phyloP scores from a whole-genome alignment of 768 basidiomycete genomes.

The Daedaleopsis sinensis region DNA sequence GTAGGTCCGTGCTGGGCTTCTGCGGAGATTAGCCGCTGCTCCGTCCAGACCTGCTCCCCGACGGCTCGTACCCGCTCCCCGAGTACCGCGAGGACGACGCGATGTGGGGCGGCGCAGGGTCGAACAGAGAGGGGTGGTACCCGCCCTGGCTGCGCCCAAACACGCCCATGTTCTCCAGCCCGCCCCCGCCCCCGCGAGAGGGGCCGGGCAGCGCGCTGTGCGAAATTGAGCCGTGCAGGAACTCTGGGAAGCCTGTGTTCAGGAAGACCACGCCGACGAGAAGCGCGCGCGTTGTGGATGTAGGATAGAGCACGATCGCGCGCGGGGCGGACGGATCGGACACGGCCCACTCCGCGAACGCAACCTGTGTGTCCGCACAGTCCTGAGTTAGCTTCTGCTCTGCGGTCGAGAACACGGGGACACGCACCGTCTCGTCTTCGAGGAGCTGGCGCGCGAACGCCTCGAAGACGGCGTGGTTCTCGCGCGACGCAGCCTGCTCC shows the following conservation, averaged over 20 bases:
- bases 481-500: constrained; percentile 48
- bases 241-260: constrained; percentile 28
- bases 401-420: no score
- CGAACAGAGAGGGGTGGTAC: constrained; percentile 20
- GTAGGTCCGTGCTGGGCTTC: constrained; percentile 1
- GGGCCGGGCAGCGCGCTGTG: constrained; percentile 2
- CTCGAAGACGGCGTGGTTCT: constrained; percentile 58
- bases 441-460: constrained; percentile 54
- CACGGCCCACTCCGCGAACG: constrained; percentile 53
- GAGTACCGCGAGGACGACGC: constrained; percentile 26
- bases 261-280: constrained; percentile 32
- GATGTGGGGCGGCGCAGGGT: constrained; percentile 26
- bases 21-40: constrained; percentile 9
- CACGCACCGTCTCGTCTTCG: constrained; percentile 55
- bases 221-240: constrained; percentile 12
- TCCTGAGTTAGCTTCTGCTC: constrained; percentile 16
- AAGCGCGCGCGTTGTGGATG: constrained; percentile 25
- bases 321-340: constrained; percentile 46
- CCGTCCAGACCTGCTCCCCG: constrained; percentile 5
- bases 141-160: constrained; percentile 17
- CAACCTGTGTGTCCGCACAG: constrained; percentile 41
- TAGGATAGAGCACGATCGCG: constrained; percentile 41
- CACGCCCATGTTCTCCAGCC: constrained; percentile 5
- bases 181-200: background rate
- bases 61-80: background rate